These are phyloP conservation scores for Picochlorum sp. DNA, from an alignment of 139 green algal species.

Conservation along the genomic window DNA sequence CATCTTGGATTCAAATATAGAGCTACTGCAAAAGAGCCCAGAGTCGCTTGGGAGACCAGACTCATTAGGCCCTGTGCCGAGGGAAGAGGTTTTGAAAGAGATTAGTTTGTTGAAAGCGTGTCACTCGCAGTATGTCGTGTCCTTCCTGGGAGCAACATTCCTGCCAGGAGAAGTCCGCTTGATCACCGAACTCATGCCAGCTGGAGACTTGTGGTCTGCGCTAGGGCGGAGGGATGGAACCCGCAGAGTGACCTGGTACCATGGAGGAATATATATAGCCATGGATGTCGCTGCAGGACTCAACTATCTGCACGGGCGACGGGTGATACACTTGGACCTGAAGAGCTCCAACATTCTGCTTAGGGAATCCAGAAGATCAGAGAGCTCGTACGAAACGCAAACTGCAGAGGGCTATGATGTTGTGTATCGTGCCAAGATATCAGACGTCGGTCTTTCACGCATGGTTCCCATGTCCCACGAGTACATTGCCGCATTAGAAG, in stretches of 20 bases:
- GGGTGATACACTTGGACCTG: constrained; percentile 24
- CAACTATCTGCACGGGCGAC: constrained; percentile 29
- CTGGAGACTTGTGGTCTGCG: constrained; percentile 5
- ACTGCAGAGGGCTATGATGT: not conserved
- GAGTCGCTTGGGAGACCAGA: not conserved
- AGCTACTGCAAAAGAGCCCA: not conserved
- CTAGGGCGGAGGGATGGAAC: not conserved
- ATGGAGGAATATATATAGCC: constrained; percentile 18
- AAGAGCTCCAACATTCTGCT: constrained; percentile 33
- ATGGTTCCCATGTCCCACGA: constrained; percentile 12
- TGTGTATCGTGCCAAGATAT: constrained; percentile 20
- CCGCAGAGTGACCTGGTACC: constrained; percentile 12
- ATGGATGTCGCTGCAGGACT: constrained; percentile 32
- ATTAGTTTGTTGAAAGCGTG: constrained; percentile 1
- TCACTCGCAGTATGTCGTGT: not conserved
- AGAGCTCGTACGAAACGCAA: not conserved
- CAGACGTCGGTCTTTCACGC: constrained; percentile 25
- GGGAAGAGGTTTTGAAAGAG: constrained; percentile 1
- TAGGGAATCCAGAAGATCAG: not conserved
- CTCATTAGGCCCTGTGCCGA: no score
- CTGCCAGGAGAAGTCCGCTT: not conserved
- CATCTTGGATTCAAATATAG: not conserved
- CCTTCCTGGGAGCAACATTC: constrained; percentile 20
- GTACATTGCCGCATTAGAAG: constrained; percentile 1
- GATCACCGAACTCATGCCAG: constrained; percentile 20